phyloP scores from a whole-genome alignment of 2,329 filamentous ascomycete species.

The Cryphonectria radicalis region DNA sequence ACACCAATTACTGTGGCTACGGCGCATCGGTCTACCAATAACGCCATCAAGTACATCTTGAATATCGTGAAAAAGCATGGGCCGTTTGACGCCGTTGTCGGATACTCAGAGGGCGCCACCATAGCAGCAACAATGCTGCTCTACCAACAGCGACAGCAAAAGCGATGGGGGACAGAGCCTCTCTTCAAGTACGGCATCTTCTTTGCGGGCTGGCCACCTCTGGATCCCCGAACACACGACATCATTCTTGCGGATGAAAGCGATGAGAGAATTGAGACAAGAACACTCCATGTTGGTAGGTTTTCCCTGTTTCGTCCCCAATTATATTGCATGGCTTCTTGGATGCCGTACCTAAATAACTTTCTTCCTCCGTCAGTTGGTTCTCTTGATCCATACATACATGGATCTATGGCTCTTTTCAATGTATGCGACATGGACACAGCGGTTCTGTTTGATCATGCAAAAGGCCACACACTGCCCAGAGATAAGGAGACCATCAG shows the following conservation, averaged over 20 bases:
- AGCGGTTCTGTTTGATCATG: constrained; percentile 66
- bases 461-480: constrained; percentile 66
- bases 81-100: constrained; percentile 58
- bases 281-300: constrained; percentile 56
- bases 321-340: neutral
- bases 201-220: constrained; percentile 59
- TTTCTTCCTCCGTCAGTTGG: constrained; percentile 44
- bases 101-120: constrained; percentile 64
- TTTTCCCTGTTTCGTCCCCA: constrained; percentile 11
- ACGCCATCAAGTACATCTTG: constrained; percentile 46
- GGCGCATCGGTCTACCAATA: constrained; percentile 43
- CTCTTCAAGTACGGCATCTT: constrained; percentile 54
- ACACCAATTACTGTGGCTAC: constrained; percentile 32
- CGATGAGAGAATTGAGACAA: constrained; percentile 54
- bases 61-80: constrained; percentile 18
- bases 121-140: constrained; percentile 58
- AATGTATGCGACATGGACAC: constrained; percentile 64
- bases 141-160: constrained; percentile 47
- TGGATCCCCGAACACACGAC: constrained; percentile 48
- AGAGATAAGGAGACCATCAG: constrained; percentile 53
- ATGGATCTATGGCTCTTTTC: constrained; percentile 64
- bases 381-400: constrained; percentile 62
- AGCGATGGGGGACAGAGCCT: constrained; percentile 40
- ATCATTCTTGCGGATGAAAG: constrained; percentile 54
- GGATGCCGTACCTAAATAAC: neutral